These are phyloP conservation scores for Leccinum huronense DNA, from an alignment of 1,284 basidiomycete genomes.

Conservation along the genomic window DNA sequence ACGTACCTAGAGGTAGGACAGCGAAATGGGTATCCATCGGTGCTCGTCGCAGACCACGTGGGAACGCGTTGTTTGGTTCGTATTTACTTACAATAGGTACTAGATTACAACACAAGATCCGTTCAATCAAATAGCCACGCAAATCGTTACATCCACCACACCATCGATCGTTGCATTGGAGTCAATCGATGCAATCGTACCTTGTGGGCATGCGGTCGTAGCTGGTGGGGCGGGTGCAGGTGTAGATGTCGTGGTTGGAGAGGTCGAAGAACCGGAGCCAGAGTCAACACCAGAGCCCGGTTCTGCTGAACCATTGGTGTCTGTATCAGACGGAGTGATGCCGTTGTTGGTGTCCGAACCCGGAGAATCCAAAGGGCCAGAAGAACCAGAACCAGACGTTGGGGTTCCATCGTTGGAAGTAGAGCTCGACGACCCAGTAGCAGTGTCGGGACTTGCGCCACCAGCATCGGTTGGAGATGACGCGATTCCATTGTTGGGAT, in stretches of 20 bases:
- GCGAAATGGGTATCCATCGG: conserved; percentile 35
- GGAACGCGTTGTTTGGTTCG: conserved; percentile 21
- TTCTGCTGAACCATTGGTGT: background rate
- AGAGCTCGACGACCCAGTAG: background rate
- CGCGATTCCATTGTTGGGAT: background rate
- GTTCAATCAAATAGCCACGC: conserved; percentile 15
- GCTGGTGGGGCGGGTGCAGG: background rate
- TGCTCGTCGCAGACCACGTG: conserved; percentile 16
- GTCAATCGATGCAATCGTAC: conserved; percentile 9
- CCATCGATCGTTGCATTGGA: background rate
- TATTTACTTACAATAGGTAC: conserved; percentile 2
- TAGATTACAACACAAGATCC: background rate
- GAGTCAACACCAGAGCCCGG: background rate
- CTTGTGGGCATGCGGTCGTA: conserved; percentile 22
- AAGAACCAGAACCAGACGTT: background rate
- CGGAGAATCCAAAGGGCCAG: background rate
- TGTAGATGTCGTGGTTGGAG: background rate
- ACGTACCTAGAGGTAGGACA: conserved; percentile 31
- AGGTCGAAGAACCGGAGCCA: background rate
- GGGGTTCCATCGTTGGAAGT: background rate
- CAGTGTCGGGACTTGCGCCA: background rate
- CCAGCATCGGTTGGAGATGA: background rate
- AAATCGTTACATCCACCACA: conserved; percentile 13
- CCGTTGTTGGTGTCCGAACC: conserved; percentile 1
- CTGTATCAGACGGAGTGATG: conserved; percentile 4